A percentile compares a stretch with the other conserved stretches of the same genome.
Conservation (phyloP, 2,329 filamentous ascomycete genomes). For the Colletotrichum brevisporum region DNA sequence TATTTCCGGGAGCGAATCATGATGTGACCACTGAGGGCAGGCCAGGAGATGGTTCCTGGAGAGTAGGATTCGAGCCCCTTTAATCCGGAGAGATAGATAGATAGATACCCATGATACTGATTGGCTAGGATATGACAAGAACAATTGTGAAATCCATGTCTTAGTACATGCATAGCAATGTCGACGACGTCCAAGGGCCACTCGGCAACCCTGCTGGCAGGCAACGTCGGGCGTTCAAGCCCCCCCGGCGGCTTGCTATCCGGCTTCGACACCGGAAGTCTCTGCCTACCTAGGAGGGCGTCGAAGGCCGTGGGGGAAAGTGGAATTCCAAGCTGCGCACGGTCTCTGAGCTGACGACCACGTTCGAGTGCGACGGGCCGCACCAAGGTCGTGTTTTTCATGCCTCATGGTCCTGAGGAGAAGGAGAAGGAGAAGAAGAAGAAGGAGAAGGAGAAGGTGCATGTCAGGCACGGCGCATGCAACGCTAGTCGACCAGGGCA, state of each 20-base stretch:
- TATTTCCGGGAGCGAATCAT: conserved; percentile 26
- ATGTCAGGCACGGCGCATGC: conserved; percentile 21
- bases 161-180: too few relatives aligned
- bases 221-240: not conserved
- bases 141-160: conserved; percentile 12
- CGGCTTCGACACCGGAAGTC: not conserved
- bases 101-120: conserved; percentile 13
- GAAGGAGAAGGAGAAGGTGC: not conserved
- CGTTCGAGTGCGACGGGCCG: conserved; percentile 1
- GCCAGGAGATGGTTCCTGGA: conserved; percentile 13
- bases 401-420: not conserved
- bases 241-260: not conserved
- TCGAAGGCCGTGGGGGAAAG: conserved; percentile 16
- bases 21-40: conserved; percentile 22
- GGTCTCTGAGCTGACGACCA: conserved; percentile 17
- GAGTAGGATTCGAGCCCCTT: conserved; percentile 26
- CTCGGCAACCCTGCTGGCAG: conserved; percentile 8
- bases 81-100: conserved; percentile 26
- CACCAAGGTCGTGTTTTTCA: conserved; percentile 10
- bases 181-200: not conserved
- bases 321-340: conserved; percentile 7
- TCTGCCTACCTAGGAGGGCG: not conserved
- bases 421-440: too few relatives aligned
- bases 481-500: conserved; percentile 2
- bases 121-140: conserved; percentile 11